Evolutionary conservation across 73 alveolate genomes (phyloP).

Genomic region (Paramecium pentaurelia): DNA sequence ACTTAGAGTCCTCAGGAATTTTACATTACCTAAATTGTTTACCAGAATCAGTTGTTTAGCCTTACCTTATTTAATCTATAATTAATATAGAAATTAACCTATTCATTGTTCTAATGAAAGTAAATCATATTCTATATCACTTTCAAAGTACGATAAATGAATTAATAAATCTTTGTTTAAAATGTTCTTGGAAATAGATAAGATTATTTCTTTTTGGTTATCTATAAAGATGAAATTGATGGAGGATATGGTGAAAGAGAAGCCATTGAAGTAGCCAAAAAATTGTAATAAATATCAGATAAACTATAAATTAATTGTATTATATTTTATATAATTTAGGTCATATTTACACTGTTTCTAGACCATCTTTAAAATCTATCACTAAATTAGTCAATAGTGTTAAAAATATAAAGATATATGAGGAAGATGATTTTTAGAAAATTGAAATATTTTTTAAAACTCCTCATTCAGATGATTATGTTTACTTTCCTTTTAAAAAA

Average conservation of each 20-base stretch:
- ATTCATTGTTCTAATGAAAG: not conserved
- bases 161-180: not conserved
- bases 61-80: not conserved
- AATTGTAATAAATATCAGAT: not conserved
- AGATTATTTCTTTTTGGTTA: not conserved
- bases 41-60: not conserved
- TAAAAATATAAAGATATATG: not conserved
- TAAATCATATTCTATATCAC: not conserved
- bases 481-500: conserved; percentile 18
- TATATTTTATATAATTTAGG: not conserved
- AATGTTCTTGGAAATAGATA: not conserved
- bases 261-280: not conserved
- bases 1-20: not conserved
- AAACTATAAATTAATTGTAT: not conserved
- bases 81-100: not conserved
- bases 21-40: not conserved
- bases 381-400: not conserved
- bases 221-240: conserved; percentile 12
- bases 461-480: conserved; percentile 39
- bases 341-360: not conserved
- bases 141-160: not conserved
- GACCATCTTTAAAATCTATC: not conserved
- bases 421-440: not conserved
- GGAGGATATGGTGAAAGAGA: conserved; percentile 31
- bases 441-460: conserved; percentile 27